Conservation (phyloP, 1,284 basidiomycete genomes). For the Cutaneotrichosporon daszewskae region DNA sequence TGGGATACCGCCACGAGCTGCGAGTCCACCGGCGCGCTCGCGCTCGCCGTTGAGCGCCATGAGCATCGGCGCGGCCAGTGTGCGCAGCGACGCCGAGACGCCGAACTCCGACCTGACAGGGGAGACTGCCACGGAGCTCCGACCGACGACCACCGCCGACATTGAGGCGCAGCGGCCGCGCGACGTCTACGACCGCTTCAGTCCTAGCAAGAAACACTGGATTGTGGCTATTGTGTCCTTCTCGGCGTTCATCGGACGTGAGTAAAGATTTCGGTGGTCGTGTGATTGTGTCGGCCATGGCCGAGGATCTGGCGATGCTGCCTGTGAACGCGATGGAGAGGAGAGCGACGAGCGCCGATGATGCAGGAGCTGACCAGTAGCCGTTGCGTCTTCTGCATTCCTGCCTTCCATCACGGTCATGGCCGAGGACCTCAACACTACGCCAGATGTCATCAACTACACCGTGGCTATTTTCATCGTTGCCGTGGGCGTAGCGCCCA, state of each 20-base stretch:
- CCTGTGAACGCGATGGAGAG: background rate
- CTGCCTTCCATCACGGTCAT: constrained; percentile 65
- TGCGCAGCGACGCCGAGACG: background rate
- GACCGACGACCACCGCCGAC: background rate
- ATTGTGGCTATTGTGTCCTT: constrained; percentile 56
- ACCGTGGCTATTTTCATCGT: constrained; percentile 50
- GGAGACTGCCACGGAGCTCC: background rate
- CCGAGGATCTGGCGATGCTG: background rate
- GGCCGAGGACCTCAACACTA: constrained; percentile 57
- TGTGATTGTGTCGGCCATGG: background rate
- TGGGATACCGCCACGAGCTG: background rate
- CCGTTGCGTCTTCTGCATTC: constrained; percentile 63
- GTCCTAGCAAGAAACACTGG: constrained; percentile 47
- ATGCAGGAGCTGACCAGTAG: constrained; percentile 46
- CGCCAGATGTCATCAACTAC: constrained; percentile 56
- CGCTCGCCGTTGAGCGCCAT: background rate
- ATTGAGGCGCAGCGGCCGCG: constrained; percentile 5
- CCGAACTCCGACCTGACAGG: too few relatives aligned
- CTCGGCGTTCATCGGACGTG: constrained; percentile 55
- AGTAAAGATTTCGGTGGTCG: too few relatives aligned
- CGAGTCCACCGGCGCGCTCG: background rate
- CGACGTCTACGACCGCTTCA: constrained; percentile 55
- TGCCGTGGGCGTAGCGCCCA: constrained; percentile 45
- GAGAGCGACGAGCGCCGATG: too few relatives aligned
- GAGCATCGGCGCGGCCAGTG: background rate